phyloP scores from a whole-genome alignment of 306 rosid genomes.

The Prunus mira region DNA sequence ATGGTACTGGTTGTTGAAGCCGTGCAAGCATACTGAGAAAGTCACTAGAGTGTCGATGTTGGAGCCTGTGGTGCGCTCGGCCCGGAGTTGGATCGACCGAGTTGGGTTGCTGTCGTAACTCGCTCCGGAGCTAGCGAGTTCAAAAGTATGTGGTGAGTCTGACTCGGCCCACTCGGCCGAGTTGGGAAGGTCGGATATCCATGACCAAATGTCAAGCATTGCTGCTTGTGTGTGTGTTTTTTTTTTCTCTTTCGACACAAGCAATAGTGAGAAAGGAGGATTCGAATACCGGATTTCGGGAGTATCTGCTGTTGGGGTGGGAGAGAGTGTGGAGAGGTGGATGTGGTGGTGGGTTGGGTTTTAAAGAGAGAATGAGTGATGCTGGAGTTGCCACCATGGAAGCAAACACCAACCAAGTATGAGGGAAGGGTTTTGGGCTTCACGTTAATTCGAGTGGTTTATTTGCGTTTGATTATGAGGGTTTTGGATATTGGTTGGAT shows the following conservation, averaged over 20 bases:
- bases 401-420: conserved; percentile 31
- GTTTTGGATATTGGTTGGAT: conserved; percentile 21
- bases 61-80: conserved; percentile 49
- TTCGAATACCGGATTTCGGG: background rate
- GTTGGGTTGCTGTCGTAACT: conserved; percentile 20
- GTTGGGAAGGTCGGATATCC: conserved; percentile 77
- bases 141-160: conserved; percentile 36
- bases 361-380: conserved; percentile 54
- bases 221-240: background rate
- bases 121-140: conserved; percentile 48
- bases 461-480: conserved; percentile 22
- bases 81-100: conserved; percentile 54
- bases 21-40: conserved; percentile 53
- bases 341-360: conserved; percentile 4
- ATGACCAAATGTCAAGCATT: conserved; percentile 76
- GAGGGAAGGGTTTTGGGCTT: conserved; percentile 18
- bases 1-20: conserved; percentile 41
- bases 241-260: too few species aligned
- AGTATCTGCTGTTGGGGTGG: background rate
- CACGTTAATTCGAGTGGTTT: conserved; percentile 24
- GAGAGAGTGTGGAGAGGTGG: conserved; percentile 12
- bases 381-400: conserved; percentile 40
- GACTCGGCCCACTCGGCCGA: conserved; percentile 48
- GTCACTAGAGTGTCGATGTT: conserved; percentile 41
- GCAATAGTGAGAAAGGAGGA: background rate